Evolutionary conservation across 2,329 filamentous ascomycete genomes (phyloP).

Genomic region (Epichloe sp.): DNA sequence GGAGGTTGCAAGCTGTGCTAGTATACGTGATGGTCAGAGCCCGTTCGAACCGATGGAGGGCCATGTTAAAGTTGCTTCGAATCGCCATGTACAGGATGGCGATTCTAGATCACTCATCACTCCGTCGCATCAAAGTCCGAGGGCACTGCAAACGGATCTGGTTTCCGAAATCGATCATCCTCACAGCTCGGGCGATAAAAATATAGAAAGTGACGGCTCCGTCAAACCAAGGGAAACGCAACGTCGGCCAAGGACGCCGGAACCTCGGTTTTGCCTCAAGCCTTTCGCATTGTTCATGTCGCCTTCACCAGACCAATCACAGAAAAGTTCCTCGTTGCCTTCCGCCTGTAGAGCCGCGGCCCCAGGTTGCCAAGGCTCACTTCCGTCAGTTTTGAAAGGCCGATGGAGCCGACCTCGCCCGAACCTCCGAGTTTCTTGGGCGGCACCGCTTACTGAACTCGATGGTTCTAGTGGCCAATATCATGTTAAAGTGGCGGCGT

Average conservation of each 20-base stretch:
- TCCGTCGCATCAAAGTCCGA: constrained; percentile 10
- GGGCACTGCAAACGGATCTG: constrained; percentile 3
- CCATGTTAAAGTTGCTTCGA: not conserved
- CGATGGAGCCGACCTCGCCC: constrained; percentile 6
- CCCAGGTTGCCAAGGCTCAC: not conserved
- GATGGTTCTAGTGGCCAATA: not conserved
- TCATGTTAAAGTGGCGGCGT: not conserved
- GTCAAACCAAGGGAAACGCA: not conserved
- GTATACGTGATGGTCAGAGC: not conserved
- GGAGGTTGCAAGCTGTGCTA: not conserved
- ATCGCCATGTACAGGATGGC: not conserved
- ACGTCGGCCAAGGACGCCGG: constrained; percentile 25
- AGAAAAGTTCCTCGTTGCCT: not conserved
- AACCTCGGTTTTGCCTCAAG: constrained; percentile 35
- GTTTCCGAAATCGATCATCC: not conserved
- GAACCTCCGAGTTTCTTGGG: constrained; percentile 3
- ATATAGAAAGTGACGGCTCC: not conserved
- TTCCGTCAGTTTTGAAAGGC: constrained; percentile 22
- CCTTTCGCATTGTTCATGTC: constrained; percentile 40
- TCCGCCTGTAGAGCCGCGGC: not conserved
- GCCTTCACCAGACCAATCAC: constrained; percentile 29
- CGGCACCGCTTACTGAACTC: not conserved
- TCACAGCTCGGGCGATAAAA: not conserved
- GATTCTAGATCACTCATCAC: not conserved
- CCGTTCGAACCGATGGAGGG: not conserved